phyloP scores from a whole-genome alignment of 768 basidiomycete genomes.

The Paxillus rubicundulus region DNA sequence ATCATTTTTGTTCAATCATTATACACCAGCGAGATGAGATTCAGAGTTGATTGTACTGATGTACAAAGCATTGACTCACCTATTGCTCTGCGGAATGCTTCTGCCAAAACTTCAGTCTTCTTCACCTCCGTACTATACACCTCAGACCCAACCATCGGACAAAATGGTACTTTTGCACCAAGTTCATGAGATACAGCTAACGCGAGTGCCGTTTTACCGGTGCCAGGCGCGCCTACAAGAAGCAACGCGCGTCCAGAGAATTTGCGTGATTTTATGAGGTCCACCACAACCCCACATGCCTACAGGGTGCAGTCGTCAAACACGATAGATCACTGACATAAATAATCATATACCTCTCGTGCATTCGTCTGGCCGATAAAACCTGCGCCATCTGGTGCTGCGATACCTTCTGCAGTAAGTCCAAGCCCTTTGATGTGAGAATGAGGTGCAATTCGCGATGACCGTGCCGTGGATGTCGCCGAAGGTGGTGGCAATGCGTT shows the following conservation, averaged over 20 bases:
- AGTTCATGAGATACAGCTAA: slow-evolving; percentile 95
- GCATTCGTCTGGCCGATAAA: slow-evolving; percentile 91
- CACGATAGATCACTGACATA: neutral
- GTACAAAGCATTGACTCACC: slow-evolving; percentile 50
- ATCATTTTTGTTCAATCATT: neutral
- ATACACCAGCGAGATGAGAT: neutral
- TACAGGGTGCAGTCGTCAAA: slow-evolving; percentile 25
- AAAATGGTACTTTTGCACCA: slow-evolving; percentile 93
- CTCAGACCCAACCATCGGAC: slow-evolving; percentile 97
- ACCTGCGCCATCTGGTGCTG: slow-evolving; percentile 69
- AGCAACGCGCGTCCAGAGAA: slow-evolving; percentile 92
- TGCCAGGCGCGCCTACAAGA: slow-evolving; percentile 93
- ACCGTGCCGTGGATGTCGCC: slow-evolving; percentile 55
- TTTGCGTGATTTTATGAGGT: slow-evolving; percentile 86
- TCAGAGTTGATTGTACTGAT: no score
- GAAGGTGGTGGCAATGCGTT: slow-evolving; percentile 73
- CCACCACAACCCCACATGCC: slow-evolving; percentile 90
- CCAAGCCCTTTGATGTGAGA: slow-evolving; percentile 98
- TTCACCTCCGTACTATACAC: slow-evolving; percentile 97
- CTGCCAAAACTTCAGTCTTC: slow-evolving; percentile 97
- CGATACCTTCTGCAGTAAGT: slow-evolving; percentile 78
- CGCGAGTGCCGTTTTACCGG: slow-evolving; percentile 96
- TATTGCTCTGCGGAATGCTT: slow-evolving; percentile 92
- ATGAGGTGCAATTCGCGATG: slow-evolving; percentile 84
- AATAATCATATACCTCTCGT: slow-evolving; percentile 64